Conservation (phyloP, 129 eudicot species). For the Oenanthe sinensis region DNA sequence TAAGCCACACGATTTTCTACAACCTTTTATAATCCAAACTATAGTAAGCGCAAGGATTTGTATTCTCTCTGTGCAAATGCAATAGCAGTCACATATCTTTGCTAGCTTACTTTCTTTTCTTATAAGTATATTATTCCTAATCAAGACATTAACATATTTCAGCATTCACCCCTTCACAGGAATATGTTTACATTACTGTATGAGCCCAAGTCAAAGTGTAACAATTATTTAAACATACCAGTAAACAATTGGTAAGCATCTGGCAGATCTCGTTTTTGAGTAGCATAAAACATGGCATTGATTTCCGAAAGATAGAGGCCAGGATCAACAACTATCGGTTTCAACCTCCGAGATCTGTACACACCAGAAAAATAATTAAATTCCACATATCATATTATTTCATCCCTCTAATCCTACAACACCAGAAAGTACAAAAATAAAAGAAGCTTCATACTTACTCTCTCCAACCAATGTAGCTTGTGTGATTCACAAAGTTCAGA, state of each 20-base stretch:
- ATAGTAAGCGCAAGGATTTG: neutral
- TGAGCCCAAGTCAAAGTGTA: neutral
- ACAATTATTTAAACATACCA: slow-evolving; percentile 32
- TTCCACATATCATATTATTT: neutral
- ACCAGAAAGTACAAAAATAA: neutral
- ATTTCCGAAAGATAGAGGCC: slow-evolving; percentile 63
- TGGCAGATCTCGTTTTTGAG: slow-evolving; percentile 67
- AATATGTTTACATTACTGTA: neutral
- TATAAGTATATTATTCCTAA: neutral
- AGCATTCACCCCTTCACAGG: neutral
- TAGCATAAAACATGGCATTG: slow-evolving; percentile 66
- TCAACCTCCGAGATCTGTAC: slow-evolving; percentile 57
- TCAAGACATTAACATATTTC: neutral
- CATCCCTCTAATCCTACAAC: neutral
- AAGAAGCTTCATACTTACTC: slow-evolving; percentile 45
- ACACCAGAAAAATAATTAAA: slow-evolving; percentile 12
- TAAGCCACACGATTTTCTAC: neutral
- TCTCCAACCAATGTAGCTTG: slow-evolving; percentile 98
- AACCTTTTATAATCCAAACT: neutral
- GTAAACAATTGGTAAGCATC: slow-evolving; percentile 75
- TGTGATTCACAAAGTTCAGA: slow-evolving; percentile 85
- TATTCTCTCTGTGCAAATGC: neutral
- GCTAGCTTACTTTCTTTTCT: neutral
- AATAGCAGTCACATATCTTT: neutral
- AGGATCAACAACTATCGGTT: slow-evolving; percentile 85